These are phyloP conservation scores for Pseudotsuga menziesii DNA, from an alignment of 75 land plant genomes.

Conservation along the genomic window DNA sequence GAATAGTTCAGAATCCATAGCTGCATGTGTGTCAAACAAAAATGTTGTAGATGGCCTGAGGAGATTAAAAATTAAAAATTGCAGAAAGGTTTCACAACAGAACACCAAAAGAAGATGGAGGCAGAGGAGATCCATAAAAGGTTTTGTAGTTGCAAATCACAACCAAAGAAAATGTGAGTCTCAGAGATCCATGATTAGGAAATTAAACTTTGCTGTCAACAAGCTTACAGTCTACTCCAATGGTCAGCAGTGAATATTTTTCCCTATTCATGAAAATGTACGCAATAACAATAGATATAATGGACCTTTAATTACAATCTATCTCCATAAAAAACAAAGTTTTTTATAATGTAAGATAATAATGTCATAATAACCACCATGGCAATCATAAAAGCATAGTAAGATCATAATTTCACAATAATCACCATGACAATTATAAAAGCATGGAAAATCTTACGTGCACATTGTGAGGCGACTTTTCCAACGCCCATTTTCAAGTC, in stretches of 20 bases:
- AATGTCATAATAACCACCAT: background rate
- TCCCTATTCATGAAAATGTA: background rate
- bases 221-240: background rate
- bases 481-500: constrained; percentile 95
- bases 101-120: background rate
- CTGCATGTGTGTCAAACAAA: background rate
- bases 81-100: background rate
- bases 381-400: background rate
- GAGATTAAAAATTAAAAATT: background rate
- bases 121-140: background rate
- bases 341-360: background rate
- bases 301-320: background rate
- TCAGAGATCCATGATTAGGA: background rate
- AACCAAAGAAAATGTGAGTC: background rate
- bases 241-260: background rate
- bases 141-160: background rate
- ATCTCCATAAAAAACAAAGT: background rate
- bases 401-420: background rate
- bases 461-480: constrained; percentile 99
- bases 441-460: constrained; percentile 57
- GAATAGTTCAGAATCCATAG: background rate
- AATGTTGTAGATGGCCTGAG: background rate
- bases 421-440: background rate
- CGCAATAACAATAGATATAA: background rate
- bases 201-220: background rate